phyloP scores from a whole-genome alignment of 306 rosid species.

The Lathyrus oleraceus region DNA sequence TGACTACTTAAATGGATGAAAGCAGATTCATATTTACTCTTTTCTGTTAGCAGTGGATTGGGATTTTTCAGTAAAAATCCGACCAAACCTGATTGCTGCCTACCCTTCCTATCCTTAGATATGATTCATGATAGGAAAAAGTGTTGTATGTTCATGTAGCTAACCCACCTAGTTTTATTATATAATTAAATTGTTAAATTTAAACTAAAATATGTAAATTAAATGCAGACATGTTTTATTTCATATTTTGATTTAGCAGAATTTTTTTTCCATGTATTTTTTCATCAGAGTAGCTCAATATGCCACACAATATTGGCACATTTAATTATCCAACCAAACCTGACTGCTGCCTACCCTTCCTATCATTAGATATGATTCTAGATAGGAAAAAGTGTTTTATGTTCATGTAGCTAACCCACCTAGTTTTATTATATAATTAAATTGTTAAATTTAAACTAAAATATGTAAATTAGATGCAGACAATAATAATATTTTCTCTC shows the following conservation, averaged over 20 bases:
- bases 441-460: neutral
- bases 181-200: neutral
- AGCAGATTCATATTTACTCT: too few relatives aligned
- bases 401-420: neutral
- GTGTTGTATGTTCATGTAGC: neutral
- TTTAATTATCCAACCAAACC: neutral
- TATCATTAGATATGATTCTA: too few relatives aligned
- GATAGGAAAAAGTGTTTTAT: neutral
- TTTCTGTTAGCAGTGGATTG: too few relatives aligned
- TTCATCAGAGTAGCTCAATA: neutral
- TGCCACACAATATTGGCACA: neutral
- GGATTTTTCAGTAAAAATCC: too few relatives aligned
- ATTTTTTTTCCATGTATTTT: conserved; percentile 25
- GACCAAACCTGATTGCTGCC: too few relatives aligned
- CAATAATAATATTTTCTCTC: neutral
- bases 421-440: neutral
- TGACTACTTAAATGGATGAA: too few relatives aligned
- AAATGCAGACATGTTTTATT: neutral
- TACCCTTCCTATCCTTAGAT: too few relatives aligned
- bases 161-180: neutral
- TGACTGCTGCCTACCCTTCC: too few relatives aligned
- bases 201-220: conserved; percentile 13
- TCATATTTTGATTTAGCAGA: conserved; percentile 16
- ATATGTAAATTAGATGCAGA: conserved; percentile 6
- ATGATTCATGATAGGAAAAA: neutral